Evolutionary conservation across 2,329 filamentous ascomycete species (phyloP), one percentile per base, ranked within the genome.

Genomic region (Grosmannia penicillata): DNA sequence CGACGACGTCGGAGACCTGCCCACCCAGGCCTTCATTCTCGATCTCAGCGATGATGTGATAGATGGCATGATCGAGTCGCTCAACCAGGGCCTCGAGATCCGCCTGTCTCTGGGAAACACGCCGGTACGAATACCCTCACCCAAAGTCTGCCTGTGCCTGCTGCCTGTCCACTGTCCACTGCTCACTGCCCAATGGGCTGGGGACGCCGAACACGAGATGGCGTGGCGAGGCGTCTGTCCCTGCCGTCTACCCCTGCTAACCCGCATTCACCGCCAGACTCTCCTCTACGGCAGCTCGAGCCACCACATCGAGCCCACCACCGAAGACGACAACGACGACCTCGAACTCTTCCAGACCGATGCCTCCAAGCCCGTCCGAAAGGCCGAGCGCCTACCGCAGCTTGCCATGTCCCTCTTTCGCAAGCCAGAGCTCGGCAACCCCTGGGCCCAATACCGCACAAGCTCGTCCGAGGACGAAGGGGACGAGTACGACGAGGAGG

Each of bases 1-100:
- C 46, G 61, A 62, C 37, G 53, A 57, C 39, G 53, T 48, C 49
- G 58, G 60, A 37, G 55, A 58, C 41, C 56, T 70, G 27, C 68
- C 67, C 8, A 58, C 61, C 23, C 70, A 75, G 49, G 70, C 68
- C 24, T 72, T 78, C 51, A 65, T 70, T 45, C 57, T 79, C 40
- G 66, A 61, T n/a, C 56, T 79, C 44, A 66, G 60, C 48, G 66
- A 75, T 51, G 61, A 60, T 51, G 61, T 74, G 37, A 68, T 79
- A 48, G 70, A 75, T 52, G 64, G 72, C 44, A 70, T 79, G 66
- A 75, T 79, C 47, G 63, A 63, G 53, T 72, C 68, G 49, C 64
- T 71, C 28, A 67, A 68, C 49, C 63, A 66, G 58, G 72, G 71
- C 36, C 63, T 70, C 39, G 59, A 65, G 33, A 63, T 78, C 38